Base-by-base conservation (phyloP, 352 stramenopile species). In the Phytopythium vexans region DNA sequence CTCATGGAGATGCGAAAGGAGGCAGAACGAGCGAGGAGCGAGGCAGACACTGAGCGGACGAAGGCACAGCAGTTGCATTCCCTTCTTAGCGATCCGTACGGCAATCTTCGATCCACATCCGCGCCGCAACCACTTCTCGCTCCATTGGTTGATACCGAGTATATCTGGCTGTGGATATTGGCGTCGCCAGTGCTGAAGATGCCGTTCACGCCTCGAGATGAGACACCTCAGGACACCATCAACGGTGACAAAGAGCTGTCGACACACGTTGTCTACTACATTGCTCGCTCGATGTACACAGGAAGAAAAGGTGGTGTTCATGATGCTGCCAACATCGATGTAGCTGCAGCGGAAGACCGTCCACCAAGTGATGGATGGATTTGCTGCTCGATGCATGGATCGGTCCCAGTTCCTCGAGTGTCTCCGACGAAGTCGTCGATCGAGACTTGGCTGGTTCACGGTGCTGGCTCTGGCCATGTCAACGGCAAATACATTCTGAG, bases 251-350 rank as follows among this genome's bases (percentile, higher is more conserved):
- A 85, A 32, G 72, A 88, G 41, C 58, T 89, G 14, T 89, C 79
- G 6, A 84, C 73, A 14, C 75, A 86, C 41, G 56, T 88, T 1
- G 61, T 89, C 5, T 89, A 89, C 38, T 89, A 89, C 47, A 82
- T 75, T 51, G 74, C 70, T 12, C 45, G 58, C 10, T 83, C 79
- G 2, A 40, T 16, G 2, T 53, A 45, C 9, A 38, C 10, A 9
- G 36, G 35, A 8, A 35, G 11, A 3, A 9, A n/a, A 3, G 14
- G 1, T 27, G 12, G 3, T 9, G 35, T 32, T 0, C 31, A 6
- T 1, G 27, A 8, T 12, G 14, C 12, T 8, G 9, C 47, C 33
- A 36, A 34, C 2, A 52, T 45, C n/a, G 21, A 46, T 10, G 14
- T 51, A 14, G n/a, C 45, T 40, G 44, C 41, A 9, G n/a, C 21